Conservation (phyloP, 108 stramenopile genomes). For the Epipyxis sp. region DNA sequence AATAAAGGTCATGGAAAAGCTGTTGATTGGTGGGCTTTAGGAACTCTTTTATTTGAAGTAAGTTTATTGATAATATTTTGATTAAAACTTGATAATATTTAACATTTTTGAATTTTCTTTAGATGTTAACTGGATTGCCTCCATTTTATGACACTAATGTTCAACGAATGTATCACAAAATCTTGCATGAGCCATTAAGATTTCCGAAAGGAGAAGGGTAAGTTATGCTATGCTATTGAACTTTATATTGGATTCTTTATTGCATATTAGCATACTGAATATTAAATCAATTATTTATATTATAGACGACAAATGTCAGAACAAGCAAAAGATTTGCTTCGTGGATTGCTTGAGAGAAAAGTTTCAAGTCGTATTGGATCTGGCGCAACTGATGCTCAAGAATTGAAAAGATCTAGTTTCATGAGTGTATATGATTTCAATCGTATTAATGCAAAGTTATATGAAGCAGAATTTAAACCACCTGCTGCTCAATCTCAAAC, state of each 20-base stretch:
- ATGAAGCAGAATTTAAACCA: conserved; percentile 37
- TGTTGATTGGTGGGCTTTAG: conserved; percentile 67
- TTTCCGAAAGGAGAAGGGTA: conserved; percentile 42
- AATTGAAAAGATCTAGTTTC: conserved; percentile 29
- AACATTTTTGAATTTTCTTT: neutral
- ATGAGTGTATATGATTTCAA: conserved; percentile 33
- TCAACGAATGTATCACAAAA: conserved; percentile 54
- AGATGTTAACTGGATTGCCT: conserved; percentile 49
- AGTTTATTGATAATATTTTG: neutral
- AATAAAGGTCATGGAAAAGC: conserved; percentile 66
- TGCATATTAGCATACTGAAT: neutral
- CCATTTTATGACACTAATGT: conserved; percentile 56
- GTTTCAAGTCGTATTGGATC: conserved; percentile 22
- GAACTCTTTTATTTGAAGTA: conserved; percentile 59
- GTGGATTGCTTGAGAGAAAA: conserved; percentile 24
- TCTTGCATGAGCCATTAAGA: conserved; percentile 38
- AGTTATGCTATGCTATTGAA: neutral
- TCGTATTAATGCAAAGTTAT: conserved; percentile 22
- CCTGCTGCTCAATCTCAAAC: neutral
- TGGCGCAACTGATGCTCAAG: conserved; percentile 15
- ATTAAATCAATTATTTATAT: neutral
- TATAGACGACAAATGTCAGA: conserved; percentile 22
- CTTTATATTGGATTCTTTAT: neutral
- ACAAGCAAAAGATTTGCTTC: conserved; percentile 12
- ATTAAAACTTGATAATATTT: neutral